phyloP scores from a whole-genome alignment of 352 stramenopile species.

The Pythium phragmitis region DNA sequence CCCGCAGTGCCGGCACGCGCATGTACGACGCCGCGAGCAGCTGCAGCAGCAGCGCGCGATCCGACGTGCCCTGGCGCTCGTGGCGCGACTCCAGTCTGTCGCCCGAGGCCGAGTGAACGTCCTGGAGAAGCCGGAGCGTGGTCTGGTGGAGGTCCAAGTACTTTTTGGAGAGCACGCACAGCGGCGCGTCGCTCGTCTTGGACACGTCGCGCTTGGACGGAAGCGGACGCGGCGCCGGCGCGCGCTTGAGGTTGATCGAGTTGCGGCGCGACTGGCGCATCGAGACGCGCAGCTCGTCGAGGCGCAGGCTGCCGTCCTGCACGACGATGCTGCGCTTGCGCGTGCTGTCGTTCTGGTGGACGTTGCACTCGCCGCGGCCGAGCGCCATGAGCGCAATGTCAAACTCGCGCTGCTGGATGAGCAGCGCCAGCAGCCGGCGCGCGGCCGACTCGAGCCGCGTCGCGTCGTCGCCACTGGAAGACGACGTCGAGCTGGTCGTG shows the following conservation, averaged over 20 bases:
- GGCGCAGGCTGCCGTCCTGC: conserved; percentile 10
- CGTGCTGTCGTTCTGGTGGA: conserved; percentile 29
- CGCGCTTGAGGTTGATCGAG: conserved; percentile 22
- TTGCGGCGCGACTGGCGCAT: conserved; percentile 29
- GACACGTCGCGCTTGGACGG: conserved; percentile 27
- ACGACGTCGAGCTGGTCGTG: conserved; percentile 18
- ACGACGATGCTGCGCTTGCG: conserved; percentile 20
- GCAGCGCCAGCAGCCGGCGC: conserved; percentile 36
- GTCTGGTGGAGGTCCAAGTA: conserved; percentile 64
- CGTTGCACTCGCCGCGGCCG: conserved; percentile 48
- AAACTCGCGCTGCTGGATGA: conserved; percentile 55
- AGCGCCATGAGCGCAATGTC: conserved; percentile 54
- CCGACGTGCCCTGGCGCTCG: conserved; percentile 9
- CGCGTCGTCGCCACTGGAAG: conserved; percentile 28
- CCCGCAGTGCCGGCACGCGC: conserved; percentile 51
- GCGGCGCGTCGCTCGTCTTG: conserved; percentile 22
- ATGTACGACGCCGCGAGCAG: conserved; percentile 54
- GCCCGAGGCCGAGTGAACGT: conserved; percentile 35
- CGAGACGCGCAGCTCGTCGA: conserved; percentile 17
- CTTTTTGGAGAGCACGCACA: conserved; percentile 51
- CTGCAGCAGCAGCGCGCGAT: conserved; percentile 35
- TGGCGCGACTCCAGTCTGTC: conserved; percentile 21
- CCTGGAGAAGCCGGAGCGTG: conserved; percentile 47
- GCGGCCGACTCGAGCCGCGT: conserved; percentile 36
- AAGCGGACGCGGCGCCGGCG: conserved; percentile 14